Evolutionary conservation across 306 rosid species (phyloP).

Genomic region (Lupinus albus): DNA sequence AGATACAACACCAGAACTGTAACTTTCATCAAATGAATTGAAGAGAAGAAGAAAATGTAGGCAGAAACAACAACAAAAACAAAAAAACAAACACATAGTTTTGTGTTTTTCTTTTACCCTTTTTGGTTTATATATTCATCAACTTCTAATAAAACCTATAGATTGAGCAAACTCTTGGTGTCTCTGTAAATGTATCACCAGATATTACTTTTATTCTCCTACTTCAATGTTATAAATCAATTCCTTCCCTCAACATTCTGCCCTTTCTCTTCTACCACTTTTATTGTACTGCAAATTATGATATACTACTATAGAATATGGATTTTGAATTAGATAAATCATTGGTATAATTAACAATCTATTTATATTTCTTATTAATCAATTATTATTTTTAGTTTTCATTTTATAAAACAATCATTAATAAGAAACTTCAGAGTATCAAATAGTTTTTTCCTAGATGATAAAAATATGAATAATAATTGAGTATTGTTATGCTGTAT

Average conservation of each 20-base stretch:
- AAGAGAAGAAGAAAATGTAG: neutral
- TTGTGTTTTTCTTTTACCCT: conserved; percentile 35
- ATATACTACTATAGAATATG: neutral
- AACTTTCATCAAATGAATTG: conserved; percentile 48
- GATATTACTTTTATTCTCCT: conserved; percentile 27
- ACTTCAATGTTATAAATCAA: conserved; percentile 39
- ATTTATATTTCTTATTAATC: no score
- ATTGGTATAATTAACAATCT: neutral
- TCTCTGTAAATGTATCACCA: conserved; percentile 47
- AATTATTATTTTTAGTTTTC: no score
- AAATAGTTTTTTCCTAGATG: no score
- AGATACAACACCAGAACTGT: conserved; percentile 64
- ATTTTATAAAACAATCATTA: no score
- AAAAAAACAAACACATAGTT: conserved; percentile 35
- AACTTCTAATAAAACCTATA: conserved; percentile 57
- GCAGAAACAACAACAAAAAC: conserved; percentile 14
- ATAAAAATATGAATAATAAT: no score
- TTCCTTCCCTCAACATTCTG: conserved; percentile 14
- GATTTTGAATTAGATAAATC: neutral
- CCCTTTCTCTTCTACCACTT: neutral
- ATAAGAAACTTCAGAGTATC: no score
- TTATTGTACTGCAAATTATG: neutral
- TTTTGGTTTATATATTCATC: conserved; percentile 43
- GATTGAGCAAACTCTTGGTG: conserved; percentile 52
- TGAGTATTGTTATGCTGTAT: no score